Base-by-base conservation (phyloP, 2,329 filamentous ascomycete species). In the Monosporascus cannonballus region DNA sequence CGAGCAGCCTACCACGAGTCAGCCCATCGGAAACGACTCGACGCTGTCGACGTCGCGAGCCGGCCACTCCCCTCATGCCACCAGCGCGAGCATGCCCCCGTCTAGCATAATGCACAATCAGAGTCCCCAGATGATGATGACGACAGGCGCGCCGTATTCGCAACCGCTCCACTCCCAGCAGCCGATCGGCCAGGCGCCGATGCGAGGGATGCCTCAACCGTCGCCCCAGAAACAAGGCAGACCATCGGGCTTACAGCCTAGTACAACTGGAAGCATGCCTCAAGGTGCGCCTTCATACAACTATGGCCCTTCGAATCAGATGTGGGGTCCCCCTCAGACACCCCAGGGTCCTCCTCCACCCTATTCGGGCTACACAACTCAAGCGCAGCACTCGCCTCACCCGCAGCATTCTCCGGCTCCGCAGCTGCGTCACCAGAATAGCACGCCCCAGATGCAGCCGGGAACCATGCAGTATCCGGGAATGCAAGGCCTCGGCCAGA, bases 141-240 rank as follows among this genome's bases (percentile, higher is more conserved):
- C 79, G 59, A 78, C 79, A 59, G 80, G 69, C 60, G 81, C 73
- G 56, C 77, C 81, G 1, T 95, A 91, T 70, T 83, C 85, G 51
- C 87, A 86, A 64, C 80, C 88, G 51, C 76, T 85, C 49, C 85
- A 89, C 64, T 80, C 86, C 37, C 88, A 88, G 64, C 86, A 83
- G 64, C 78, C 85, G 39, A 83, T 91, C 66, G 80, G 80, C 30
- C 87, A 90, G 66, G 86, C 89, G 24, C 84, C 76, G 24, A 84
- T 90, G 69, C 83, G 88, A 71, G 79, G 81, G 65, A 85, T 87
- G 73, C 80, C 82, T 57, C 82, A 84, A 72, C 76, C 65, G 72
- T 83, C 68, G 60, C 70, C 69, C 71, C 81, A 87, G 65, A 81
- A 88, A 69, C 85, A 85, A 62, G 79, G 81, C 59, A 80, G 85